Evolutionary conservation across 2,329 filamentous ascomycete species (phyloP).

Genomic region (Hyphodiscus sp.): DNA sequence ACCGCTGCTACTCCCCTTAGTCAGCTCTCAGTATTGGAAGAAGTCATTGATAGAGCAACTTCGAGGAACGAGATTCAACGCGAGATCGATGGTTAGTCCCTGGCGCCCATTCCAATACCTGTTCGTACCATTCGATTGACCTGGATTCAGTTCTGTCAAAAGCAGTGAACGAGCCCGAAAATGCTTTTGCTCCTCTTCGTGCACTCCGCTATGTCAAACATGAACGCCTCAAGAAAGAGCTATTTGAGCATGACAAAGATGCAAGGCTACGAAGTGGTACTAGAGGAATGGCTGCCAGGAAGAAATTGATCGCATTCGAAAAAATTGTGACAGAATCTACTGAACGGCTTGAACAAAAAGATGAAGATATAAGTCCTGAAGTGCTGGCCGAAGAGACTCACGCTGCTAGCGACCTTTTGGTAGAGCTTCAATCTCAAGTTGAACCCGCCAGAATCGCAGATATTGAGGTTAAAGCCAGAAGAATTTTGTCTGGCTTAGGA

Average conservation of each 20-base stretch:
- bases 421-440: constrained; percentile 60
- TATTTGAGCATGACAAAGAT: constrained; percentile 67
- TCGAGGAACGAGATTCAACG: constrained; percentile 49
- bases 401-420: constrained; percentile 62
- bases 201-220: constrained; percentile 57
- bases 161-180: constrained; percentile 48
- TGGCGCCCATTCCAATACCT: not conserved
- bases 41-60: constrained; percentile 58
- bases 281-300: constrained; percentile 68
- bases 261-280: constrained; percentile 69
- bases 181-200: constrained; percentile 51
- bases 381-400: constrained; percentile 59
- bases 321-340: constrained; percentile 52
- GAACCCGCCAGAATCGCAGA: constrained; percentile 59
- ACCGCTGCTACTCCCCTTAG: constrained; percentile 23
- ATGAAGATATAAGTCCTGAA: constrained; percentile 49
- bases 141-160: constrained; percentile 43
- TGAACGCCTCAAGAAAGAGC: constrained; percentile 52
- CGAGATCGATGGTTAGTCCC: constrained; percentile 51
- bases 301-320: constrained; percentile 64
- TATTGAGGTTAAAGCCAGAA: constrained; percentile 59
- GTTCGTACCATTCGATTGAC: not conserved
- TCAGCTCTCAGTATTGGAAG: constrained; percentile 51
- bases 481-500: constrained; percentile 48
- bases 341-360: constrained; percentile 39